Base-by-base conservation (phyloP, 805 yeast species). In the Lipomyces orientalis region DNA sequence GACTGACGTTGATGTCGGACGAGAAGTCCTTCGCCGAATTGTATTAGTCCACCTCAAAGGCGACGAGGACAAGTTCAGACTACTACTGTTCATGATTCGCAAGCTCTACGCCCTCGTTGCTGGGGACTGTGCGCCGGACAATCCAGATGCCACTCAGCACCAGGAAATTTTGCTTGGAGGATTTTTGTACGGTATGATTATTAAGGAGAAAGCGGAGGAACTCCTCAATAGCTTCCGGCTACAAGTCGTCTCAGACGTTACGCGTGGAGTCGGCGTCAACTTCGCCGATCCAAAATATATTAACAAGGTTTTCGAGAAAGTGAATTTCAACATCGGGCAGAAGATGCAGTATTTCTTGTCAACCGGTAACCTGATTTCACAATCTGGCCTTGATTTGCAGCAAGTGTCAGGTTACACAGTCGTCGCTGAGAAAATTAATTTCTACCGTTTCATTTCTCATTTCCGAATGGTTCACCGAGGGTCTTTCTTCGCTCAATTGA, bases 401-500 rank as follows among this genome's bases (percentile, higher is more conserved):
- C 99, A 95, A 83, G 97, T 93, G 60, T 89, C 97, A 63, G 99
- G 99, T 75, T 95, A 91, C 79, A 95, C 99, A 0, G 99, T 95
- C 73, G 98, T 95, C 70, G 99, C 98, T 2, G 99, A 95, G 81
- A 95, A 95, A 81, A 95, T 95, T 80, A 95, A 95, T 79, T 95
- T 93, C 85, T 90, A 95, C 80, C 90, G 99, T 77, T 95, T 95
- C 82, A 88, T 95, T 72, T 89, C 98, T n/a, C 99, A 95, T 83
- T 95, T 95, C 86, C 85, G 99, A 81, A 95, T 95, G 99, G 98
- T 95, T 62, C 99, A 95, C 81, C 90, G 99, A 87, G 99, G 99
- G 80, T 92, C 98, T 72, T 95, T 95, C 88, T 95, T 95, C 79
- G 98, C 99, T 57, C 97, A 94, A 79, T 85, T 95, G 81, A 95